Percentiles rank a stretch among this genome's conserved stretches.
Conservation (phyloP, 2,329 filamentous ascomycete species). For the Hirsutella thompsonii region DNA sequence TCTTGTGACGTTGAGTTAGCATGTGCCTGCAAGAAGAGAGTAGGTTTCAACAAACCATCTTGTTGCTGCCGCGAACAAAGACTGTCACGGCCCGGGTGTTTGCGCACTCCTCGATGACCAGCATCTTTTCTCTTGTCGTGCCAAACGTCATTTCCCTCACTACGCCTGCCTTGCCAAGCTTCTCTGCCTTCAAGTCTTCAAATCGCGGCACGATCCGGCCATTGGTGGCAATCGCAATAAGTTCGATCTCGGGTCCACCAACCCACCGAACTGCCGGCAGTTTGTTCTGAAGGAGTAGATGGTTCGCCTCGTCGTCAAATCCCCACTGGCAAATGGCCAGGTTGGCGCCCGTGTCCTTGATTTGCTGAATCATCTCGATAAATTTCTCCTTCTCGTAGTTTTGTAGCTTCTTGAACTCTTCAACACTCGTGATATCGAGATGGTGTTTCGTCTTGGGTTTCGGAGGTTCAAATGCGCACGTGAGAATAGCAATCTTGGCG, state of each 20-base stretch:
- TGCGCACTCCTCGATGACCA: constrained; percentile 97
- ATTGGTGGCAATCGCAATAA: constrained; percentile 97
- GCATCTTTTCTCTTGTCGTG: constrained; percentile 97
- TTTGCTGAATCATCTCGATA: constrained; percentile 94
- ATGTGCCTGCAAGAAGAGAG: constrained; percentile 13
- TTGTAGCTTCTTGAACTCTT: constrained; percentile 97
- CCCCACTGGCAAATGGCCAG: constrained; percentile 99
- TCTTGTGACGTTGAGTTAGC: constrained; percentile 34
- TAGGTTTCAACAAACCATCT: constrained; percentile 58
- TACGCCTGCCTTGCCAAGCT: constrained; percentile 79
- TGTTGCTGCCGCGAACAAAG: constrained; percentile 96
- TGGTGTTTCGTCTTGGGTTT: constrained; percentile 99
- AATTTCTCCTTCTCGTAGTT: constrained; percentile 95
- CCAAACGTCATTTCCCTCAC: constrained; percentile 95
- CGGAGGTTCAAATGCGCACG: constrained; percentile 94
- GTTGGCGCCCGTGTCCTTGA: constrained; percentile 95
- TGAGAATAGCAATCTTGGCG: constrained; percentile 94
- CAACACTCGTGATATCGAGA: constrained; percentile 90
- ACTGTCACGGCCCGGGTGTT: constrained; percentile 94
- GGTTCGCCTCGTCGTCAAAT: constrained; percentile 98
- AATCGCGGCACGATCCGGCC: constrained; percentile 95
- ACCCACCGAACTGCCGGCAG: constrained; percentile 96
- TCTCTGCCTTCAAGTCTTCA: constrained; percentile 82
- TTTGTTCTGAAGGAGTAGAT: constrained; percentile 89
- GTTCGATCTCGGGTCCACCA: constrained; percentile 91